Evolutionary conservation across 1,139 yeast species (phyloP), one percentile per base, ranked within the genome.

Genomic region (Debaryomyces nepalensis): DNA sequence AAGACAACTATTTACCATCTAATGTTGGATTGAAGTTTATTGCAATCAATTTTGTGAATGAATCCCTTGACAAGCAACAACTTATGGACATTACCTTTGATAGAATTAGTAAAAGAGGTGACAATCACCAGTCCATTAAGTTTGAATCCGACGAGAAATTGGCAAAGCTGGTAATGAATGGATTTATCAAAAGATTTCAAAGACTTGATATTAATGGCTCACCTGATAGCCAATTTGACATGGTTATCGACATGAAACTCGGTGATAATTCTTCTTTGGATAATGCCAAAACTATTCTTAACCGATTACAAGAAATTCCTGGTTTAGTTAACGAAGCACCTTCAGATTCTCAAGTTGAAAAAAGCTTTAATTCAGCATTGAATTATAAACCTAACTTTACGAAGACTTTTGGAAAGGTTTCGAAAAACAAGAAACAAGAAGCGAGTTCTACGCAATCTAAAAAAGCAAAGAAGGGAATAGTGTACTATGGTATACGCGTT

Each of bases 121-220:
- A 89, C 57, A 86, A 88, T 52, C 99, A 95, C 58, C 97, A 90
- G 60, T 80, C 95, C 0, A 87, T 95, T 37, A 83, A 84, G 51
- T 75, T 73, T 3, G 61, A 61, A 0, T 58, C 72, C 1, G 76
- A 80, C 47, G 61, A 60, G 19, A 61, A 63, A 9, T 68, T 75
- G 36, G 82, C 87, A 0, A 61, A 70, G 15, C 53, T 73, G 10
- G 82, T 93, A 23, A 81, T 91, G 87, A 66, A 70, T 33, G 91
- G 93, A 0, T 91, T 91, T 52, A 70, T 88, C 32, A 68, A 69
- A 3, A 66, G 96, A 43, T 89, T 82, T 55, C 87, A 88, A 57
- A 78, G 82, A 0, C 73, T 88, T 0, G 63, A 76, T 44, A 49
- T 65, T 0, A 43, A 50, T 0, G 59, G 52, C 21, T 57, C 57